phyloP scores from a whole-genome alignment of 208 protist genomes.

The Acanthamoeba castellanii region DNA sequence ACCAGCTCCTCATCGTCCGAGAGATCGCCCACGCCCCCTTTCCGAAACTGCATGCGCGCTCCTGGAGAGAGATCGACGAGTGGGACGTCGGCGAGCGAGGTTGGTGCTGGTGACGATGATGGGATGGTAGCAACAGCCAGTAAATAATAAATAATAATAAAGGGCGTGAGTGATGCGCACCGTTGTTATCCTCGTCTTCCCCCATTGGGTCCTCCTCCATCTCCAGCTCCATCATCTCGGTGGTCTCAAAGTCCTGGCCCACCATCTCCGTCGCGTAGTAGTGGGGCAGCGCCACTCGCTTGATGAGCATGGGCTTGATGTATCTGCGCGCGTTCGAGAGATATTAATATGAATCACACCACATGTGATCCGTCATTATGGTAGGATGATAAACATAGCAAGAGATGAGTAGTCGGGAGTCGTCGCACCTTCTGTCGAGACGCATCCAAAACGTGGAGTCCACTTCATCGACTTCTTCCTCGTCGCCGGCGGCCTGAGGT shows the following conservation, averaged over 20 bases:
- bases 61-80: too few species aligned
- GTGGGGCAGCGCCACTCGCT: slow-evolving; percentile 5
- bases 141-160: too few species aligned
- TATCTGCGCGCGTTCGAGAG: not conserved
- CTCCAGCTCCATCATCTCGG: not conserved
- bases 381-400: not conserved
- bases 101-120: too few species aligned
- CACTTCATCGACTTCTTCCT: slow-evolving; percentile 16
- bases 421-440: slow-evolving; percentile 81
- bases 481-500: not conserved
- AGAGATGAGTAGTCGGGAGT: not conserved
- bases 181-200: not conserved
- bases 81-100: too few species aligned
- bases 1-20: too few species aligned
- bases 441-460: not conserved
- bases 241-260: not conserved
- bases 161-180: not conserved
- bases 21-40: too few species aligned
- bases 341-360: too few species aligned
- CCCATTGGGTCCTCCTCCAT: not conserved
- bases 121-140: too few species aligned
- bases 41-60: too few species aligned
- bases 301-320: slow-evolving; percentile 47
- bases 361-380: not conserved
- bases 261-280: not conserved